Conservation (phyloP, 2,329 filamentous ascomycete species). For the Ceratocystis destructans region DNA sequence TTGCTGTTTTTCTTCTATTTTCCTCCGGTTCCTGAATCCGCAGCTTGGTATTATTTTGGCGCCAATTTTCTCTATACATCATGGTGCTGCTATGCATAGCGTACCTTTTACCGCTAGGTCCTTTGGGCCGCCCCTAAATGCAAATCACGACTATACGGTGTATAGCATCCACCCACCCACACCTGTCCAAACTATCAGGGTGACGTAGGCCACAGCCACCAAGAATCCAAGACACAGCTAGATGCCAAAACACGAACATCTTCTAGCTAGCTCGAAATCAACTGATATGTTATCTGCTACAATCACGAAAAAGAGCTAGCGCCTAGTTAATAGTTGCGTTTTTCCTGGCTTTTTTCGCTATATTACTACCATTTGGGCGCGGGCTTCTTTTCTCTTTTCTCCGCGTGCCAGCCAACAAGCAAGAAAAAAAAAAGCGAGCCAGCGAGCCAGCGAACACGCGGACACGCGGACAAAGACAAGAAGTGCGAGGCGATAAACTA, state of each 20-base stretch:
- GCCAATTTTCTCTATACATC: background rate
- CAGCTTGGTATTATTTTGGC: background rate
- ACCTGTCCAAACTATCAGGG: background rate
- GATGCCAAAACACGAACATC: too few relatives aligned
- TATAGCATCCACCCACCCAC: background rate
- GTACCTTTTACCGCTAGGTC: background rate
- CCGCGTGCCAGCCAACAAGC: background rate
- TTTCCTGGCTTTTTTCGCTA: too few relatives aligned
- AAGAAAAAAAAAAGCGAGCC: background rate
- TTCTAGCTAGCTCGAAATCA: too few relatives aligned
- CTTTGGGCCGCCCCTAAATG: background rate
- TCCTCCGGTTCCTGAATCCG: background rate
- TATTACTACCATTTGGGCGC: background rate
- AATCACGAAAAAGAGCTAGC: too few relatives aligned
- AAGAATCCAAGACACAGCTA: background rate
- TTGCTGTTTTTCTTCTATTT: background rate
- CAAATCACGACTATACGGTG: background rate
- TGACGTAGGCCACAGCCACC: constrained; percentile 1
- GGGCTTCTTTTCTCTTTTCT: background rate
- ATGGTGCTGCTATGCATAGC: background rate
- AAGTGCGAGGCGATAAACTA: background rate
- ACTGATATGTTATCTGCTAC: too few relatives aligned
- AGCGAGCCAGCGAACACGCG: background rate
- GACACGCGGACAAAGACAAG: background rate
- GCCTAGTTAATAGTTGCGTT: too few relatives aligned